Conservation (phyloP, 495 filamentous ascomycete species). For the Penicillium egyptiacum region DNA sequence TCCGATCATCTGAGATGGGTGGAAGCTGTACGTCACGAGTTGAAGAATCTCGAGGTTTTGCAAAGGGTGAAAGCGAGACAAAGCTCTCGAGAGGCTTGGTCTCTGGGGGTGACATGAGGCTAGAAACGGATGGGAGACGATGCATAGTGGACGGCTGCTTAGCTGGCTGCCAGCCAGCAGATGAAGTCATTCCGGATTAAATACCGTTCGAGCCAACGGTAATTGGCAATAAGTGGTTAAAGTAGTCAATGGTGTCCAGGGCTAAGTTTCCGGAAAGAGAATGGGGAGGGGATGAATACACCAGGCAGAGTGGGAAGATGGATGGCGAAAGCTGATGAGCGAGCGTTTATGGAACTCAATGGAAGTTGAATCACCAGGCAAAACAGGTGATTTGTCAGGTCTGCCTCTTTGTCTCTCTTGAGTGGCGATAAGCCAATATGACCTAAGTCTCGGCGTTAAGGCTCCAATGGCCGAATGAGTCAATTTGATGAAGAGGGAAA, state of each 20-base stretch:
- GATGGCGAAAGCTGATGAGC: slow-evolving; percentile 24
- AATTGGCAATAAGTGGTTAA: slow-evolving; percentile 5
- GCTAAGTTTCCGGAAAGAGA: neutral
- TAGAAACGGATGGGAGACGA: slow-evolving; percentile 54
- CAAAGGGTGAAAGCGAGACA: slow-evolving; percentile 38
- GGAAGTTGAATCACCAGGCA: slow-evolving; percentile 20
- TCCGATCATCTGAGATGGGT: slow-evolving; percentile 51
- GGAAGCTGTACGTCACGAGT: slow-evolving; percentile 47
- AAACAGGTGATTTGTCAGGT: slow-evolving; percentile 44
- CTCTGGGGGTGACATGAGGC: slow-evolving; percentile 76
- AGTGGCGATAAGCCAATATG: slow-evolving; percentile 33
- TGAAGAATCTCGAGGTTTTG: slow-evolving; percentile 31
- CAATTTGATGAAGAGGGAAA: slow-evolving; percentile 1
- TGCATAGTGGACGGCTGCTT: slow-evolving; percentile 44
- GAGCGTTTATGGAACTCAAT: slow-evolving; percentile 21
- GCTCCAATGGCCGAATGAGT: slow-evolving; percentile 14
- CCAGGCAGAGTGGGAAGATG: slow-evolving; percentile 15
- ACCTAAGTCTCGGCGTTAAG: slow-evolving; percentile 13
- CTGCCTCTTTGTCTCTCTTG: slow-evolving; percentile 31
- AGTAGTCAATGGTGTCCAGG: slow-evolving; percentile 6
- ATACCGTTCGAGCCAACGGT: slow-evolving; percentile 6
- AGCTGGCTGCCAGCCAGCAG: slow-evolving; percentile 23
- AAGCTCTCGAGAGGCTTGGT: slow-evolving; percentile 62
- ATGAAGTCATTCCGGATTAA: slow-evolving; percentile 31
- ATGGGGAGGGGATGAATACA: neutral